Conservation (phyloP, 2,329 filamentous ascomycete genomes). For the Arthrocladium fulminans region DNA sequence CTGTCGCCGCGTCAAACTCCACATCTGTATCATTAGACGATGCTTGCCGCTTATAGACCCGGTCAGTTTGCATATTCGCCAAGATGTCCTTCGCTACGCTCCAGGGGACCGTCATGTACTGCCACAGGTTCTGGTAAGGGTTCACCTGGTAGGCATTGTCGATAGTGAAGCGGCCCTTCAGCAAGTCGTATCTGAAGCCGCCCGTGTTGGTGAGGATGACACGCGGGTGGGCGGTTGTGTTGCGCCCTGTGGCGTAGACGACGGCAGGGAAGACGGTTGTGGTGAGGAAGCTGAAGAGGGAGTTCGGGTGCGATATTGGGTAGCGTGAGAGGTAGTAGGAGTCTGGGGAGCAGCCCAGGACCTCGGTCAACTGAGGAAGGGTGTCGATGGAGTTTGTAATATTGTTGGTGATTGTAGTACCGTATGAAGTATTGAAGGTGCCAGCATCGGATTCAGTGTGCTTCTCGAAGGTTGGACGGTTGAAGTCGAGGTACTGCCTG, state of each 20-base stretch:
- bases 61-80: conserved; percentile 24
- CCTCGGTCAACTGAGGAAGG: conserved; percentile 44
- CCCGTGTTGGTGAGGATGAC: conserved; percentile 55
- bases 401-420: conserved; percentile 38
- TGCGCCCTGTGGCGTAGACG: conserved; percentile 41
- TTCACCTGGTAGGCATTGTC: conserved; percentile 25
- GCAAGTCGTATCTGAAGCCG: conserved; percentile 52
- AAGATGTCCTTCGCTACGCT: conserved; percentile 25
- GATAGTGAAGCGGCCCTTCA: conserved; percentile 53
- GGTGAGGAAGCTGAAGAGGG: conserved; percentile 47
- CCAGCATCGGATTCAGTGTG: conserved; percentile 46
- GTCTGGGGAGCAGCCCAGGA: conserved; percentile 53
- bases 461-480: conserved; percentile 56
- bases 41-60: conserved; percentile 22
- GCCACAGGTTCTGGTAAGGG: conserved; percentile 26
- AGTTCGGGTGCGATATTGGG: conserved; percentile 44
- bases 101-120: conserved; percentile 28
- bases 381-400: conserved; percentile 45
- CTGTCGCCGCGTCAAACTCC: conserved; percentile 3
- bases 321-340: conserved; percentile 52
- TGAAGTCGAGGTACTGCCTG: conserved; percentile 60
- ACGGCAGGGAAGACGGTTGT: conserved; percentile 41
- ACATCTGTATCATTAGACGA: conserved; percentile 21
- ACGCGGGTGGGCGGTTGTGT: conserved; percentile 43
- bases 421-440: conserved; percentile 44